Evolutionary conservation across 306 rosid genomes (phyloP).

Genomic region (Sphenostylis stenocarpa): DNA sequence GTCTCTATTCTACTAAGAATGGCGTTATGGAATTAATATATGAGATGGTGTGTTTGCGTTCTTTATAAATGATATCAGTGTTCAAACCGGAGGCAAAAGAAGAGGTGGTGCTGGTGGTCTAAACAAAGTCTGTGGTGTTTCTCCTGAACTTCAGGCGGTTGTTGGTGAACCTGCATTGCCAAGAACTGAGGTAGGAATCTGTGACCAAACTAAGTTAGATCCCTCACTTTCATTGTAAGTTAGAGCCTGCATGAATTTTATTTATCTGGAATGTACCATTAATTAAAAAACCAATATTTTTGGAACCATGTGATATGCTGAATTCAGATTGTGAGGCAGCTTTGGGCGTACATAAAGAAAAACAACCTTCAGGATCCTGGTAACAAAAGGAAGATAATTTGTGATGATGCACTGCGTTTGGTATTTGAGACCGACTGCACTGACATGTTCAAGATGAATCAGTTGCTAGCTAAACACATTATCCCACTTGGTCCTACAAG

Average conservation of each 20-base stretch:
- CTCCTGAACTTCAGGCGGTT: conserved; percentile 71
- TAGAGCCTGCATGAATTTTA: neutral
- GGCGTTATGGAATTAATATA: neutral
- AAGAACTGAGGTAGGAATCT: conserved; percentile 65
- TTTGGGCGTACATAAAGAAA: conserved; percentile 89
- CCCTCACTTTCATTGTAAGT: neutral
- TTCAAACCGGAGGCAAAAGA: conserved; percentile 59
- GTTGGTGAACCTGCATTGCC: conserved; percentile 78
- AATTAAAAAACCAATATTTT: neutral
- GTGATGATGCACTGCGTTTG: conserved; percentile 74
- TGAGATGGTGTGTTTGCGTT: conserved; percentile 10
- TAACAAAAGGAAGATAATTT: conserved; percentile 79
- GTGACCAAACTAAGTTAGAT: neutral
- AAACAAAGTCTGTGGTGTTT: conserved; percentile 77
- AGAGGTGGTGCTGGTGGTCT: conserved; percentile 80
- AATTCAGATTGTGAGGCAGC: conserved; percentile 78
- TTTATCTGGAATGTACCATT: neutral
- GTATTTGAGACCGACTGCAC: conserved; percentile 86
- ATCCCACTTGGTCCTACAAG: conserved; percentile 66
- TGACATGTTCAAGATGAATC: conserved; percentile 92
- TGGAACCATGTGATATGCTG: neutral
- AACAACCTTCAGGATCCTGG: conserved; percentile 86
- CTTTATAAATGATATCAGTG: conserved; percentile 37
- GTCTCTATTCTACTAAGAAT: neutral
- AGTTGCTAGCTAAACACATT: conserved; percentile 82